Evolutionary conservation across 805 yeast species (phyloP), one percentile per base, ranked within the genome.

Genomic region (Saturnispora mendoncae): DNA sequence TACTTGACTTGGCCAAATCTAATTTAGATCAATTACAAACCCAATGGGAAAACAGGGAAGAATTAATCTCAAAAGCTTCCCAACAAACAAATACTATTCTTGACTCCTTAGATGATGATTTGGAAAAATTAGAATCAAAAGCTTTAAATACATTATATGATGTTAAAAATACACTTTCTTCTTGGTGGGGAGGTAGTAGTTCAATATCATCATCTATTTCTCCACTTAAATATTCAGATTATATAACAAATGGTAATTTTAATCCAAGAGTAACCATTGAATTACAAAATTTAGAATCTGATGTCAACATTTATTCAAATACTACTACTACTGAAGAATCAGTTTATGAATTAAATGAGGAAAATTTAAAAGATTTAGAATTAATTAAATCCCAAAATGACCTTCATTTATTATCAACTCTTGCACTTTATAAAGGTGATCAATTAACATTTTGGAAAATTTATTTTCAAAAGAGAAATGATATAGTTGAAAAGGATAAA

Each of bases 11-110:
- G 28, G 42, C 42, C 8, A 33, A 39, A 21, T 10, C 37, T 33
- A 39, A 39, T 23, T 10, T 39, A 27, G 38, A 26, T 4, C 20
- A 13, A 7, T 14, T 39, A 10, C 41, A 38, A 12, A 25, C 10
- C 6, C 25, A 38, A 26, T 38, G 41, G 41, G 36, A 38, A n/a
- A 26, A 32, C 18, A 24, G 26, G n/a, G 41, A 38, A 4, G 32
- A 31, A 15, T 20, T 24, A 17, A 4, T 38, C 6, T 12, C 24
- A 6, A 13, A 26, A 10, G 42, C 36, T 14, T 28, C 37, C 6
- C 21, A 18, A 13, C 18, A 27, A 17, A 39, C 42, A n/a, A 39
- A 26, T n/a, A 33, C 23, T 10, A 7, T 33, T 14, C 19, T 39
- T 15, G 42, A 39, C 20, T 21, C 17, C 14, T 6, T 39, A n/a